phyloP scores from a whole-genome alignment of 1,284 basidiomycete species.

The Limonomyces culmigenus region DNA sequence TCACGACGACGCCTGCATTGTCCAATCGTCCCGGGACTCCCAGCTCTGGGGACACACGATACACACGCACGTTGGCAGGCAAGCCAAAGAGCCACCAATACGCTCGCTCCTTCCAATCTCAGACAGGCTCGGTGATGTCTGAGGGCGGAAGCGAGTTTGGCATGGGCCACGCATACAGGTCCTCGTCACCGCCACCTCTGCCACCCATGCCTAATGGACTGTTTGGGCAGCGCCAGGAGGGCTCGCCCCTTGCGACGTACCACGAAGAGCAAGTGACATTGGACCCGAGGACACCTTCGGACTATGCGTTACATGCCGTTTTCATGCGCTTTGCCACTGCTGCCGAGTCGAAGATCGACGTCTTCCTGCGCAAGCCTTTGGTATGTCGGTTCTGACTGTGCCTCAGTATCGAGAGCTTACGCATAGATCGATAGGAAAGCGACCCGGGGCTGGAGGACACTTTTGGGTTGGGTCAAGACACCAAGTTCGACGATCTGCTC shows the following conservation, averaged over 20 bases:
- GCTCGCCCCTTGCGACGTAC: constrained; percentile 30
- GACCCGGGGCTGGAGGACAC: constrained; percentile 49
- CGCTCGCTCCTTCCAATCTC: no score
- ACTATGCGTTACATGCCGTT: constrained; percentile 74
- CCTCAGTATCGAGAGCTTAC: not conserved
- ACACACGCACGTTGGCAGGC: not conserved
- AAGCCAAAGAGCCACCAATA: no score
- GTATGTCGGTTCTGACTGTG: constrained; percentile 23
- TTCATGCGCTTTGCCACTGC: constrained; percentile 71
- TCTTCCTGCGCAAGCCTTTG: constrained; percentile 49
- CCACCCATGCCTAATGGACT: constrained; percentile 51
- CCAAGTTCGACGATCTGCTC: constrained; percentile 67
- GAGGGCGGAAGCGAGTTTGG: constrained; percentile 57
- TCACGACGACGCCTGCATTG: constrained; percentile 26
- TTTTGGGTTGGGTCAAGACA: constrained; percentile 58
- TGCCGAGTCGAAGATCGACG: constrained; percentile 63
- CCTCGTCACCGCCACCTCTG: constrained; percentile 56
- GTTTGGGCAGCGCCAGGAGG: constrained; percentile 33
- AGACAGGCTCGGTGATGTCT: no score
- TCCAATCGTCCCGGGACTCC: not conserved
- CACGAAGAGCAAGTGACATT: constrained; percentile 24
- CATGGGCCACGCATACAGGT: constrained; percentile 27
- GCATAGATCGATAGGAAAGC: constrained; percentile 28
- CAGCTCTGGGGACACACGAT: no score
- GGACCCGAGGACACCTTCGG: constrained; percentile 66